Conservation (phyloP, 106 monocot species). For the Allium sativum region DNA sequence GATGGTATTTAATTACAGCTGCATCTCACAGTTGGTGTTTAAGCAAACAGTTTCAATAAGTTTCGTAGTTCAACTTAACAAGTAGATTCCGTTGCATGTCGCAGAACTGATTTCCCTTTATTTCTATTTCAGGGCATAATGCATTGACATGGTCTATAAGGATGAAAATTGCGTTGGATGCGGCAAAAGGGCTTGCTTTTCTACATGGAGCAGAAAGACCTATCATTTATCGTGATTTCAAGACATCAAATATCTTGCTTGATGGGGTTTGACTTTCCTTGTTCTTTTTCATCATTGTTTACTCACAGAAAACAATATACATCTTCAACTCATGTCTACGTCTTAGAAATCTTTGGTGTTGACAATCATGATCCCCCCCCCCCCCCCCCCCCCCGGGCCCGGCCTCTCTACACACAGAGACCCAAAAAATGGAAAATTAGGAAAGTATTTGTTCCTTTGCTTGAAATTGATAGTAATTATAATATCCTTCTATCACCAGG, state of each 20-base stretch:
- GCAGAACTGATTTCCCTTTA: neutral
- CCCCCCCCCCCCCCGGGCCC: too few relatives aligned
- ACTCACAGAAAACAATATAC: neutral
- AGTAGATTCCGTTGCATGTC: too few relatives aligned
- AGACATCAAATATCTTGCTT: constrained; percentile 33
- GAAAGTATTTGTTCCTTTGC: too few relatives aligned
- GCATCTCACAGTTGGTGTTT: too few relatives aligned
- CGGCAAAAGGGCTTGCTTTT: constrained; percentile 23
- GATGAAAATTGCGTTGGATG: constrained; percentile 32
- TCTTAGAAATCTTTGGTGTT: too few relatives aligned
- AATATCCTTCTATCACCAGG: neutral
- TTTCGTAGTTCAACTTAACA: neutral
- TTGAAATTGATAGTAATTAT: too few relatives aligned
- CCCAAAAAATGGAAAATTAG: too few relatives aligned
- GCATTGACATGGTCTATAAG: constrained; percentile 23
- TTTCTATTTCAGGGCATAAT: constrained; percentile 13
- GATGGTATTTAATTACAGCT: too few relatives aligned
- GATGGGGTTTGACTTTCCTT: constrained; percentile 3
- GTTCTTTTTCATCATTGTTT: neutral
- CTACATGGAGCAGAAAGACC: constrained; percentile 17
- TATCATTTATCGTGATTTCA: constrained; percentile 25
- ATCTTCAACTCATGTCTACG: too few relatives aligned
- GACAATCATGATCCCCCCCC: too few relatives aligned
- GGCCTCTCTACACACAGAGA: too few relatives aligned
- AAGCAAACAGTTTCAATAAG: neutral